Evolutionary conservation across 805 yeast genomes (phyloP).

Genomic region (Sugiyamaella chiloensis): DNA sequence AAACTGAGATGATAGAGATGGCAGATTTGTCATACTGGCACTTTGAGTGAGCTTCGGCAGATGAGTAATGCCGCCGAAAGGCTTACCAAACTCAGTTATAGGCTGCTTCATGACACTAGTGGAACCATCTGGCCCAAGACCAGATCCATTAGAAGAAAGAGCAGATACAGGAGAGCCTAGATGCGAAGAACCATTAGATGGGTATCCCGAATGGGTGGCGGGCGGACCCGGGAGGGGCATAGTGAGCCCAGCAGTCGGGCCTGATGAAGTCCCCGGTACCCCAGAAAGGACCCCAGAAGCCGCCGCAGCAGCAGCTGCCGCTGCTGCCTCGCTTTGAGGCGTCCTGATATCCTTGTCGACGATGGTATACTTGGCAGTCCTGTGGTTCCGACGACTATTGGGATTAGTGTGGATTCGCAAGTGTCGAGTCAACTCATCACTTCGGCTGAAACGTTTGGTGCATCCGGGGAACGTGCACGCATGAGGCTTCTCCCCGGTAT

Average conservation of each 20-base stretch:
- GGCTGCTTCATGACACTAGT: slow-evolving; percentile 13
- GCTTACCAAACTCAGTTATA: slow-evolving; percentile 12
- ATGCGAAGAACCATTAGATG: neutral
- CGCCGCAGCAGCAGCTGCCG: slow-evolving; percentile 7
- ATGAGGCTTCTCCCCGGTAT: slow-evolving; percentile 92
- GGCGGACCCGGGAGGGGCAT: neutral
- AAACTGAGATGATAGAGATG: slow-evolving; percentile 11
- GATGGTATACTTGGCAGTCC: slow-evolving; percentile 13
- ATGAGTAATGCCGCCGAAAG: slow-evolving; percentile 10
- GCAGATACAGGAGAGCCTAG: neutral
- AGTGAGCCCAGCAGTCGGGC: neutral
- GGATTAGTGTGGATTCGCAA: slow-evolving; percentile 64
- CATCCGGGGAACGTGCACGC: slow-evolving; percentile 84
- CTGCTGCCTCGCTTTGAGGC: neutral
- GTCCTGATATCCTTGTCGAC: slow-evolving; percentile 12
- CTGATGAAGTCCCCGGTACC: neutral
- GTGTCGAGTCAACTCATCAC: slow-evolving; percentile 86
- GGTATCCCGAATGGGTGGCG: neutral
- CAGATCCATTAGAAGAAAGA: neutral
- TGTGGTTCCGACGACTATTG: slow-evolving; percentile 33
- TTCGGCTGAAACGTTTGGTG: slow-evolving; percentile 70
- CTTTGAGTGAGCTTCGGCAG: slow-evolving; percentile 15
- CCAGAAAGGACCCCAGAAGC: neutral
- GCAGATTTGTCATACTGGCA: slow-evolving; percentile 17
- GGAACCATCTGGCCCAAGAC: no score